A percentile compares a stretch with the other conserved stretches of the same genome.
Evolutionary conservation across 139 green algal genomes (phyloP).

Genomic region (Trebouxia sp.): DNA sequence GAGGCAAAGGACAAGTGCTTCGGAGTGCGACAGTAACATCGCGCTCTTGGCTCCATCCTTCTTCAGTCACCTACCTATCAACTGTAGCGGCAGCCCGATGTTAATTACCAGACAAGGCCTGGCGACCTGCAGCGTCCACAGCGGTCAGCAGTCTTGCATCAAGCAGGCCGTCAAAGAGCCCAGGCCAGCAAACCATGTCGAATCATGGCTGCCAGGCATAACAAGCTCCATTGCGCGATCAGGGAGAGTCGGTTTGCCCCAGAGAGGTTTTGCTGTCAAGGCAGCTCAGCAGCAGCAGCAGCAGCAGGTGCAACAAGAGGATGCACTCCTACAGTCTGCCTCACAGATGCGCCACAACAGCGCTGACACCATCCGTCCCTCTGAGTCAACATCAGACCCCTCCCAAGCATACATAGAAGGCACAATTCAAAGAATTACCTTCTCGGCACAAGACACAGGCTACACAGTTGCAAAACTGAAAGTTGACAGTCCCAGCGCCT

Average conservation of each 20-base stretch:
- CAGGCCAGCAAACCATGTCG: too few relatives aligned
- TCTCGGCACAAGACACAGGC: conserved; percentile 33
- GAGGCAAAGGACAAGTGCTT: neutral
- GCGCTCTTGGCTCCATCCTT: too few relatives aligned
- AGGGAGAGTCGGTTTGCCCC: neutral
- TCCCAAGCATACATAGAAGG: conserved; percentile 29
- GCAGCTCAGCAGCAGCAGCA: conserved; percentile 7
- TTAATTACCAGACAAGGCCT: too few relatives aligned
- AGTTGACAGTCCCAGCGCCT: neutral
- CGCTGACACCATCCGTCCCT: neutral
- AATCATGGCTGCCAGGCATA: too few relatives aligned
- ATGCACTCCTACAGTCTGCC: neutral
- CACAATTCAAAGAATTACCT: conserved; percentile 44
- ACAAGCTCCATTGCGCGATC: too few relatives aligned
- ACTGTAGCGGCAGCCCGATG: too few relatives aligned
- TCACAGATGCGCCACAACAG: neutral
- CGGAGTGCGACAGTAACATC: neutral
- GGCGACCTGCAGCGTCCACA: too few relatives aligned
- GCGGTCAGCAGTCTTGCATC: too few relatives aligned
- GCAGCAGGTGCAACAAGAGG: neutral
- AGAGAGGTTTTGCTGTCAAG: neutral
- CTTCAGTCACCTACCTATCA: too few relatives aligned
- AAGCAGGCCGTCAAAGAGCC: too few relatives aligned
- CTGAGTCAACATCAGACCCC: neutral
- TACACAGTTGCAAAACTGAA: conserved; percentile 52